Evolutionary conservation across 2,329 filamentous ascomycete genomes (phyloP), one percentile per base, ranked within the genome.

Genomic region (Microdochium trichocladiopsis): DNA sequence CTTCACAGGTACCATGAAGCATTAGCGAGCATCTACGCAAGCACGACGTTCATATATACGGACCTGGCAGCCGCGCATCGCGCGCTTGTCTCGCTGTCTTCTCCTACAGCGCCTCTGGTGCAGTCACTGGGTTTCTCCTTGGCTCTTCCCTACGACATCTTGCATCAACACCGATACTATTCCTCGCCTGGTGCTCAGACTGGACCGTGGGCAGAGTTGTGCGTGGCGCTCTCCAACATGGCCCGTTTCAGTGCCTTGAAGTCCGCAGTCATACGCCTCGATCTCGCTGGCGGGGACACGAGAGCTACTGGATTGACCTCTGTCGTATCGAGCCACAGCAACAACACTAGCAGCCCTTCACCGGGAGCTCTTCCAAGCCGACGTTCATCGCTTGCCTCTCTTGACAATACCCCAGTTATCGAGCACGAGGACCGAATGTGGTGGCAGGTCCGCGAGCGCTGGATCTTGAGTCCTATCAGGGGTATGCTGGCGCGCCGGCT

Each of bases 361-460:
- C n/a, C n/a, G n/a, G n/a, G n/a, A n/a, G n/a, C n/a, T n/a, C n/a
- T n/a, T n/a, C n/a, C n/a, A n/a, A n/a, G n/a, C n/a, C n/a, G n/a
- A n/a, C n/a, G n/a, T n/a, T n/a, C n/a, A n/a, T n/a, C n/a, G n/a
- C n/a, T n/a, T n/a, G n/a, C n/a, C n/a, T n/a, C n/a, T n/a, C n/a
- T n/a, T n/a, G n/a, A n/a, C n/a, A n/a, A n/a, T n/a, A n/a, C n/a
- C n/a, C n/a, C n/a, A n/a, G n/a, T n/a, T n/a, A n/a, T n/a, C n/a
- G n/a, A n/a, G n/a, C n/a, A n/a, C 21, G 41, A 45, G 21, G 3
- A 6, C 41, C 41, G 41, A 3, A 22, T 45, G 18, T 63, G 60
- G 60, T 56, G 56, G 52, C 52, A 60, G 47, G 59, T 61, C 8
- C 59, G 59, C 49, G 59, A 63, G 54, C 55, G 55, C 47, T 61